phyloP scores from a whole-genome alignment of 345 rosid species.

The Syzygium oleosum region DNA sequence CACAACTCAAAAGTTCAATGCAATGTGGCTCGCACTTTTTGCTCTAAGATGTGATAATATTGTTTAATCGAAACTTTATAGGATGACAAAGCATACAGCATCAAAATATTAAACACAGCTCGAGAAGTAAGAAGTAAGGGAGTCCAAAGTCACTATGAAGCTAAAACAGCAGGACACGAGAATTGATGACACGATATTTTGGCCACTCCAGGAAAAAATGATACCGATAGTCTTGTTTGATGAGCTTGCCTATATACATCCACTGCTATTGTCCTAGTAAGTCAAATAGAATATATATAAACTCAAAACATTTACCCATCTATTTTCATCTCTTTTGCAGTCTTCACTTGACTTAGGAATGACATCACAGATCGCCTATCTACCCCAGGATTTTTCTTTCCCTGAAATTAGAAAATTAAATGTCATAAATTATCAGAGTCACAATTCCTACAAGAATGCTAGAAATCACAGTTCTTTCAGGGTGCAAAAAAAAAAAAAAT shows the following conservation, averaged over 20 bases:
- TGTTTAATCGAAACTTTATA: not conserved
- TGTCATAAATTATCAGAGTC: not conserved
- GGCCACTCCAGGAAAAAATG: not conserved
- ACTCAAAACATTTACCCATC: conserved; percentile 33
- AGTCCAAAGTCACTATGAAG: not conserved
- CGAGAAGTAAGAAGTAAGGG: not conserved
- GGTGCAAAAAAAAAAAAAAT: not conserved
- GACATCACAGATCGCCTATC: conserved; percentile 31
- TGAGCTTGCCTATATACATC: not conserved
- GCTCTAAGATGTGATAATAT: not conserved
- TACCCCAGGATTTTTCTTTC: conserved; percentile 66
- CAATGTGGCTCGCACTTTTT: not conserved
- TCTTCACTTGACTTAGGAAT: conserved; percentile 49
- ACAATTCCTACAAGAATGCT: not conserved
- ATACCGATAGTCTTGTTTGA: not conserved
- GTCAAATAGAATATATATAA: not conserved
- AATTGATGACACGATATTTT: not conserved
- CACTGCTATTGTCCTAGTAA: not conserved
- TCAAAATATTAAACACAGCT: not conserved
- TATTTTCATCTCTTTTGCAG: conserved; percentile 56
- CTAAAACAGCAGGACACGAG: not conserved
- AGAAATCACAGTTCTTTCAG: not conserved
- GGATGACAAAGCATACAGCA: not conserved
- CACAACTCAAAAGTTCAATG: not conserved
- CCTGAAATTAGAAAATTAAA: conserved; percentile 19